These are phyloP conservation scores for Dictyostelium discoideum DNA, from an alignment of 78 protist species.

Conservation along the genomic window dicty_2.7 NC_007089.4:3716501-3717000, in stretches of 20 bases:
- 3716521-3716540: constrained; percentile 29
- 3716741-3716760: not conserved
- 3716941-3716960: not conserved
- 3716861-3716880: not conserved
- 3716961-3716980: not conserved
- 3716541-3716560: constrained; percentile 41
- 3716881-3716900: constrained; percentile 14
- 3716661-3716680: constrained; percentile 70
- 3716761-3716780: not conserved
- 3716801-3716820: not conserved
- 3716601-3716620: constrained; percentile 7
- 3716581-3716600: constrained; percentile 46
- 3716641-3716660: constrained; percentile 75
- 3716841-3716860: not conserved
- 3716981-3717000: constrained; percentile 1
- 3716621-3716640: constrained; percentile 55
- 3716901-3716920: not conserved
- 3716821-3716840: not conserved
- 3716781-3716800: not conserved
- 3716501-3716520: constrained; percentile 34
- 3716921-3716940: not conserved
- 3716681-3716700: constrained; percentile 41
- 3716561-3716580: constrained; percentile 31
- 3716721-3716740: constrained; percentile 6
- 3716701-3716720: constrained; percentile 8